Evolutionary conservation across 306 rosid species (phyloP), one percentile per base, ranked within the genome.

Genomic region (Abrus precatorius): DNA sequence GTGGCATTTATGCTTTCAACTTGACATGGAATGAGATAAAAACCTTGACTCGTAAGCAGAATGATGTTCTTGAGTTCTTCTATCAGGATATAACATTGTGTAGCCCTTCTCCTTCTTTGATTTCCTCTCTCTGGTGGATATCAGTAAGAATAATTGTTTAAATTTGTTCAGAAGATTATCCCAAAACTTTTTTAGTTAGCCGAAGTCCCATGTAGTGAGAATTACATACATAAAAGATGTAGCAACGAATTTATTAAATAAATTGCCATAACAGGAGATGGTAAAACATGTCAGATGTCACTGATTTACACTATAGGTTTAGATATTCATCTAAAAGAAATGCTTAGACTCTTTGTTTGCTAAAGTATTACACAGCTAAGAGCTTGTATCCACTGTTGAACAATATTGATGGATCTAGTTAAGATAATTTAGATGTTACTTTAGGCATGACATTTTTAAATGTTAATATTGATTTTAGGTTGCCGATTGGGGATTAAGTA

Each of bases 1-100:
- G 59, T n/a, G 98, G 97, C 84, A 89, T 95, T 53, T 95, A 69
- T 73, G 34, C 98, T 44, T 95, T 92, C 75, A 92, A 81, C 80
- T 75, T 95, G 86, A 87, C 88, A 55, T 92, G 95, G 97, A 68
- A 71, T 40, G 88, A 95, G 84, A 95, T 92, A 60, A 83, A 84
- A 83, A 66, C 54, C 32, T 85, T 95, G 83, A 77, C 69, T 14
- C 91, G 98, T 95, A 86, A 89, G 98, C 89, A 45, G 55, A 72
- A 72, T 62, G 54, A 29, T 14, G 7, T 29, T 87, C 36, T 61
- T 80, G 34, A 57, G 73, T 84, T 36, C 74, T 74, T 67, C 55
- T 65, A 8, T 47, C 2, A 12, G 9, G 30, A 3, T 49, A 36
- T 50, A 44, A n/a, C 38, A 10, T 34, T 68, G 14, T 33, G 33